Base-by-base conservation (phyloP, 257 asterid genomes). In the Ligustrum vulgare region DNA sequence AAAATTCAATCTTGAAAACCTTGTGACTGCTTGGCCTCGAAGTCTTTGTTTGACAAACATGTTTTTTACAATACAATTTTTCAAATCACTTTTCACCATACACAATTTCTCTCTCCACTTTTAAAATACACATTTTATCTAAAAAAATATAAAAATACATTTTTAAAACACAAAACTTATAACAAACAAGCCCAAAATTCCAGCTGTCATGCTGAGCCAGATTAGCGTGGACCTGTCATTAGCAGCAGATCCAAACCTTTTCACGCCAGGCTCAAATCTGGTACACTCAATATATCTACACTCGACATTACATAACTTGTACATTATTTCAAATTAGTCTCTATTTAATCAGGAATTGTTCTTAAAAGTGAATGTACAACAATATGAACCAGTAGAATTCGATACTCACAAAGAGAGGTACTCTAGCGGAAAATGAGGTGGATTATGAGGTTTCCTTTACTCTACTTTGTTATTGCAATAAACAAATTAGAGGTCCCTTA, bases 181-280 rank as follows among this genome's bases (percentile, higher is more conserved):
- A 7, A 0, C 62, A 51, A 51, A 51, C 25, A 51, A 25, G 18
- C 62, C 63, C 25, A 11, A 77, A 71, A 33, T 77, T 77, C 80
- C 85, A 83, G 84, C 85, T 84, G 88, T 74, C 79, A 78, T 64
- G 75, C 41, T 37, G 70, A 71, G 70, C 82, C 80, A 76, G 82
- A 41, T 67, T 64, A 69, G 76, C 43, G 81, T 22, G 65, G 68
- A 75, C 80, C 85, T 80, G 87, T 85, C 89, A 74, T 47, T 75
- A 65, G 80, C 86, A 77, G 45, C 84, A 78, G 87, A 81, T 83
- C 86, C 87, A 63, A 72, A 74, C 88, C 82, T 70, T 75, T 39
- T 28, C 63, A 33, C 23, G 60, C 32, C 56, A 70, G 78, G 81
- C 6, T 11, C 3, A 13, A 51, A 80, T 76, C 31, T 31, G 23